Percentiles rank a stretch among this genome's conserved stretches.
Conservation (phyloP, 192 early-diverging fungal genomes). For the Backusella tarrabulga region DNA sequence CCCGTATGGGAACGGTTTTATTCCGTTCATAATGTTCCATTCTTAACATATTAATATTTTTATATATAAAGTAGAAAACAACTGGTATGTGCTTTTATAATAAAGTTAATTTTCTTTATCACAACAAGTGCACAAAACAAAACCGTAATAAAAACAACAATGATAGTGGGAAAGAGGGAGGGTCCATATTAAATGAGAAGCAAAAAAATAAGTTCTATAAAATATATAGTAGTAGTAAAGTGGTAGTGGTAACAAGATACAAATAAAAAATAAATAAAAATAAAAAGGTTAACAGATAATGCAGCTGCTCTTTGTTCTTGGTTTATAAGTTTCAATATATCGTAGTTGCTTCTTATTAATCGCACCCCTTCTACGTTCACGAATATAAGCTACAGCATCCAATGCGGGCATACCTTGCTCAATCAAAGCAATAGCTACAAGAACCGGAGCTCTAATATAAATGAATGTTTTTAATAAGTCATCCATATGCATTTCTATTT, state of each 20-base stretch:
- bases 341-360: slow-evolving; percentile 71
- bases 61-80: background rate
- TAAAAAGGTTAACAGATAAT: slow-evolving; percentile 22
- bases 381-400: slow-evolving; percentile 72
- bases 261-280: background rate
- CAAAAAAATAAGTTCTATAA: background rate
- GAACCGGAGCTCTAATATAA: slow-evolving; percentile 49
- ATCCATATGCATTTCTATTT: background rate
- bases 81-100: background rate
- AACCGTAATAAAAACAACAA: background rate
- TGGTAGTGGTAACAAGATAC: background rate
- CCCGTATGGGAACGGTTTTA: background rate
- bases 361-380: slow-evolving; percentile 70
- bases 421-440: slow-evolving; percentile 80
- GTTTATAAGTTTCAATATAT: slow-evolving; percentile 62
- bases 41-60: background rate
- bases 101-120: background rate
- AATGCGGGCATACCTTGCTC: slow-evolving; percentile 77
- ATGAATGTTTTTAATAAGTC: background rate
- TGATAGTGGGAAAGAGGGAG: background rate
- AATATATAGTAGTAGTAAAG: background rate
- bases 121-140: background rate
- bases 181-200: background rate
- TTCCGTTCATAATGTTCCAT: background rate
- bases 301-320: slow-evolving; percentile 43